Conservation (phyloP, 257 asterid genomes). For the Osmanthus fragrans region DNA sequence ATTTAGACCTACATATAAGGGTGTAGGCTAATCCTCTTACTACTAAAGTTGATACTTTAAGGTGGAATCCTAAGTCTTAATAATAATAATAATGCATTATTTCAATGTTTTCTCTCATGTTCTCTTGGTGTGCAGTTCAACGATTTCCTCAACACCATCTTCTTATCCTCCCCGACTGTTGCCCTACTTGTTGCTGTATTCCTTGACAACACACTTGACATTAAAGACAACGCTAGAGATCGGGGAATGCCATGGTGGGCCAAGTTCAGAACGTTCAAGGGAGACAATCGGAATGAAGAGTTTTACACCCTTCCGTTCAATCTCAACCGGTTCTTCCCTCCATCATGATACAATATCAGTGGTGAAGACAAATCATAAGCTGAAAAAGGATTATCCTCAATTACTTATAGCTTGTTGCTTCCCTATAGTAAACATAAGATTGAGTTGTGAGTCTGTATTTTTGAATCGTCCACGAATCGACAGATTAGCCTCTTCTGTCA, state of each 20-base stretch:
- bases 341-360: constrained; percentile 46
- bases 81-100: too few species aligned
- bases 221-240: constrained; percentile 86
- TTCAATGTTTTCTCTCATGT: not conserved
- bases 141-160: constrained; percentile 84
- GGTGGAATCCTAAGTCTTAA: too few species aligned
- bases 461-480: constrained; percentile 28
- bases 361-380: not conserved
- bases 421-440: not conserved
- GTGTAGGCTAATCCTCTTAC: too few species aligned
- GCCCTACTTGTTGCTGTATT: constrained; percentile 75
- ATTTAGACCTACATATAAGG: too few species aligned
- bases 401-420: not conserved
- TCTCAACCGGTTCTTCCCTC: constrained; percentile 95
- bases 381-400: constrained; percentile 3
- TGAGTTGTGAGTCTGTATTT: constrained; percentile 14
- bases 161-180: constrained; percentile 82
- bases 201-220: constrained; percentile 92
- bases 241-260: constrained; percentile 99
- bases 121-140: constrained; percentile 67
- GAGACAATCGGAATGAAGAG: constrained; percentile 93
- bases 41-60: too few species aligned
- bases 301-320: constrained; percentile 96
- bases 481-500: constrained; percentile 52
- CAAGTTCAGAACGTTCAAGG: constrained; percentile 83